phyloP scores from a whole-genome alignment of 306 rosid genomes.

The Lathyrus oleraceus region DNA sequence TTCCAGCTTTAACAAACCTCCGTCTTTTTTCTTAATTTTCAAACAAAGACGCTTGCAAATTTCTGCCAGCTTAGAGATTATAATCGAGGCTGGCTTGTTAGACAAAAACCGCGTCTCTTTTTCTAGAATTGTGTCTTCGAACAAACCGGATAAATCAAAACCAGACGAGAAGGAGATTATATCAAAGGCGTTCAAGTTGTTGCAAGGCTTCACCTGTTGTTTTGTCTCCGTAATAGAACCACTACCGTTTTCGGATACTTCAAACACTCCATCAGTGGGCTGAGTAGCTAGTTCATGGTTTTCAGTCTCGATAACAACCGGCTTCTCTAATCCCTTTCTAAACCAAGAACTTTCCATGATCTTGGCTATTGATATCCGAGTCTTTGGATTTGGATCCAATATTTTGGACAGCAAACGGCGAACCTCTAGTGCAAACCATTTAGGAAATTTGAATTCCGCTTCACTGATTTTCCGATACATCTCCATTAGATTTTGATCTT shows the following conservation, averaged over 20 bases:
- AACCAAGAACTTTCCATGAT: slow-evolving; percentile 80
- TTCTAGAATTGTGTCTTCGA: slow-evolving; percentile 57
- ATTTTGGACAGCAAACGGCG: slow-evolving; percentile 72
- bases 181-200: slow-evolving; percentile 81
- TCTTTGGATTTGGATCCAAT: slow-evolving; percentile 76
- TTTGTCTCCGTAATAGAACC: slow-evolving; percentile 45
- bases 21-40: slow-evolving; percentile 72
- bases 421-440: slow-evolving; percentile 78
- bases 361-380: slow-evolving; percentile 71
- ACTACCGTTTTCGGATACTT: slow-evolving; percentile 39
- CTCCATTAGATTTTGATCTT: slow-evolving; percentile 85
- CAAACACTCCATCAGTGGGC: slow-evolving; percentile 54
- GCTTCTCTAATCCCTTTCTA: slow-evolving; percentile 56
- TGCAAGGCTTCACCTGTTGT: slow-evolving; percentile 52
- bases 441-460: slow-evolving; percentile 82
- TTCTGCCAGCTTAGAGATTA: slow-evolving; percentile 81
- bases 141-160: slow-evolving; percentile 85
- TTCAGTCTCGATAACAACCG: slow-evolving; percentile 25
- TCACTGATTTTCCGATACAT: slow-evolving; percentile 80
- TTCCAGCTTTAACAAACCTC: slow-evolving; percentile 77
- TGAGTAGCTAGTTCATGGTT: slow-evolving; percentile 42
- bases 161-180: slow-evolving; percentile 93
- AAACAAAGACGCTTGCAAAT: slow-evolving; percentile 56
- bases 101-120: slow-evolving; percentile 77
- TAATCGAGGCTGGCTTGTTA: slow-evolving; percentile 57